phyloP scores from a whole-genome alignment of 192 early-diverging fungal genomes.

The Mortierella hygrophila region DNA sequence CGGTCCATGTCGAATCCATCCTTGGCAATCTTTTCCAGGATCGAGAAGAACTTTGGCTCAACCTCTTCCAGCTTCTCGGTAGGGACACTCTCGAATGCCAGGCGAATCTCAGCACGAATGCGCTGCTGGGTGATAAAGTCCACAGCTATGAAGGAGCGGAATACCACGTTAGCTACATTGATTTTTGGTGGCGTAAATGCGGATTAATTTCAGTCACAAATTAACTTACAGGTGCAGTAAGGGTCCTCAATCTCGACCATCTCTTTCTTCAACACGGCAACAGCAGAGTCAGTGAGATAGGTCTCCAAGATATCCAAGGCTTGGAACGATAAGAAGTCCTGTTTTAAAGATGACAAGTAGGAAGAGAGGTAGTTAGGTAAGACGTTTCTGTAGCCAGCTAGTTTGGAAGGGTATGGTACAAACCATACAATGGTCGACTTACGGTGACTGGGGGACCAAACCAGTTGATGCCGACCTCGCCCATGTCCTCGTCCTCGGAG shows the following conservation, averaged over 20 bases:
- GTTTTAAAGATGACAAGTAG: slow-evolving; percentile 11
- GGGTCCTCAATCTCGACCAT: slow-evolving; percentile 75
- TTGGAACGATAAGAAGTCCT: slow-evolving; percentile 44
- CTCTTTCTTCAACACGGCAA: slow-evolving; percentile 66
- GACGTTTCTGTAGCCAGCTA: slow-evolving; percentile 9
- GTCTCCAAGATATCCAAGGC: slow-evolving; percentile 46
- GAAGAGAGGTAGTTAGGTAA: background rate
- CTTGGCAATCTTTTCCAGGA: slow-evolving; percentile 57
- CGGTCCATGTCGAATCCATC: slow-evolving; percentile 72
- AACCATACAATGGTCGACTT: slow-evolving; percentile 35
- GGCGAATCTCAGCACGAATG: slow-evolving; percentile 57
- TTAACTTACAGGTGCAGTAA: slow-evolving; percentile 65
- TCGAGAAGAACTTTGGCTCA: slow-evolving; percentile 58
- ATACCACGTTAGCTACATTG: background rate
- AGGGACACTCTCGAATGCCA: slow-evolving; percentile 66
- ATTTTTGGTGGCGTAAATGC: background rate
- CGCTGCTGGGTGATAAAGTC: slow-evolving; percentile 61
- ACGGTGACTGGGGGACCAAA: slow-evolving; percentile 66
- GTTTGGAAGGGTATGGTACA: slow-evolving; percentile 18
- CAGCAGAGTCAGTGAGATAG: slow-evolving; percentile 71
- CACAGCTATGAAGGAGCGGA: slow-evolving; percentile 42
- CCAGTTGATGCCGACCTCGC: slow-evolving; percentile 65
- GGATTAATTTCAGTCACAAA: background rate
- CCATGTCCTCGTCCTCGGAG: slow-evolving; percentile 73
- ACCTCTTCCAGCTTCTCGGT: slow-evolving; percentile 65